Base-by-base conservation (phyloP, 495 filamentous ascomycete species). In the Ascobolus immersus region DNA sequence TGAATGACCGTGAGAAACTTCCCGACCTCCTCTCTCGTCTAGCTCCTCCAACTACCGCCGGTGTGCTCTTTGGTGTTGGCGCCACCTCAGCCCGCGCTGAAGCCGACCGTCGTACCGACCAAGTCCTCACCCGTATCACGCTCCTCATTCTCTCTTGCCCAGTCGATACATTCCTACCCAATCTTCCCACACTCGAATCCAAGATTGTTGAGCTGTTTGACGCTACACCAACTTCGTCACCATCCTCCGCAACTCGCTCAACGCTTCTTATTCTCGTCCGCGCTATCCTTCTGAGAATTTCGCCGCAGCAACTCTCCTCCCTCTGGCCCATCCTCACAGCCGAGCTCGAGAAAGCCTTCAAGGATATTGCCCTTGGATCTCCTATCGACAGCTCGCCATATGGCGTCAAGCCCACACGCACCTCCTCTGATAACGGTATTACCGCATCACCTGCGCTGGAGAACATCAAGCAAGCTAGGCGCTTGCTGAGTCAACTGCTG, bases 61-160 rank as follows among this genome's bases (percentile, higher is more conserved):
- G 86, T 11, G 90, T 94, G 35, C 79, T 99, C 50, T 99, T 99
- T 40, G 86, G 86, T 15, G 86, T 99, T 4, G 86, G 86, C 32
- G 89, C 86, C 5, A 82, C 76, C 21, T 84, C 82, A 15, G 86
- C 86, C n/a, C 64, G 86, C 38, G 58, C 80, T 27, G 86, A 99
- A 55, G 80, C 86, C 6, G 86, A 99, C 52, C 73, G 81, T 32
- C 86, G 74, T 51, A 76, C 81, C 5, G 84, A 93, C 47, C 65
- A 92, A 22, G 91, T 81, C 48, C 67, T 99, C 9, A 73, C 80
- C 6, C 65, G 86, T 33, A 68, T 89, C 33, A 68, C 79, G 14
- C 55, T 76, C 15, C 56, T 93, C 17, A 53, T 92, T 19, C 57
- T 92, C 12, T 74, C 80, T 13, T 65, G 69, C 15, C 64, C 61